phyloP scores from a whole-genome alignment of 2,329 filamentous ascomycete genomes.

The Claviceps citrina region DNA sequence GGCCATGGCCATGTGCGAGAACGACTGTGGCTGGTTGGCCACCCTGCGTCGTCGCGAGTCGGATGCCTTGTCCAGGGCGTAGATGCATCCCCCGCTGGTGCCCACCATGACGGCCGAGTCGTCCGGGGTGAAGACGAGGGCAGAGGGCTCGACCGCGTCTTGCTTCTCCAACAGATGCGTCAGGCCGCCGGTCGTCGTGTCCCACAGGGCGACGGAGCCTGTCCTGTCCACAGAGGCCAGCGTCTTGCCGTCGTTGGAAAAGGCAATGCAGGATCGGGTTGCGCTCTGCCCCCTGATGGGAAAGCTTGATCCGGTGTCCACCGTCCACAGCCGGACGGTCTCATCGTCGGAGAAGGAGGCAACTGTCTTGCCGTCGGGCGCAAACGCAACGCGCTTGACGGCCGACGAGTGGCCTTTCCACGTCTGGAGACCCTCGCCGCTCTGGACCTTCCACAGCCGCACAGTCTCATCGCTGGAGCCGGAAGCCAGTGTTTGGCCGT shows the following conservation, averaged over 20 bases:
- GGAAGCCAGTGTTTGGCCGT: constrained; percentile 5
- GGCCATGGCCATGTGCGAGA: constrained; percentile 5
- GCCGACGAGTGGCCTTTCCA: constrained; percentile 8
- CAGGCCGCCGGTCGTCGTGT: constrained; percentile 3
- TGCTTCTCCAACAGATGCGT: constrained; percentile 3
- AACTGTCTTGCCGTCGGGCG: constrained; percentile 9
- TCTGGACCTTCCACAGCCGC: constrained; percentile 4
- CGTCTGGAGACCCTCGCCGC: constrained; percentile 7
- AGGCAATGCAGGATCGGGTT: constrained; percentile 6
- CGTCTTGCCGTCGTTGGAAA: constrained; percentile 8
- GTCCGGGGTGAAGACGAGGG: constrained; percentile 4
- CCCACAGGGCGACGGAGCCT: constrained; percentile 9
- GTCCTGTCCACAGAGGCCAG: constrained; percentile 8
- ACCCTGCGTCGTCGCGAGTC: constrained; percentile 5
- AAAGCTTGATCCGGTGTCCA: constrained; percentile 4
- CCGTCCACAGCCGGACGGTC: constrained; percentile 10
- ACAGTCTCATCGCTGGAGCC: constrained; percentile 6
- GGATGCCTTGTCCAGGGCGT: constrained; percentile 4
- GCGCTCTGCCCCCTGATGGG: constrained; percentile 10
- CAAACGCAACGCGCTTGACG: constrained; percentile 9
- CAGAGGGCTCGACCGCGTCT: constrained; percentile 1
- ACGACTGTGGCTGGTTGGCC: constrained; percentile 6
- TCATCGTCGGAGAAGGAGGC: constrained; percentile 9
- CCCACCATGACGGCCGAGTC: constrained; percentile 5
- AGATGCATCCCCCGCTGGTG: constrained; percentile 4